Evolutionary conservation across 768 basidiomycete genomes (phyloP), one percentile per base, ranked within the genome.

Genomic region (Boletellus ananas): DNA sequence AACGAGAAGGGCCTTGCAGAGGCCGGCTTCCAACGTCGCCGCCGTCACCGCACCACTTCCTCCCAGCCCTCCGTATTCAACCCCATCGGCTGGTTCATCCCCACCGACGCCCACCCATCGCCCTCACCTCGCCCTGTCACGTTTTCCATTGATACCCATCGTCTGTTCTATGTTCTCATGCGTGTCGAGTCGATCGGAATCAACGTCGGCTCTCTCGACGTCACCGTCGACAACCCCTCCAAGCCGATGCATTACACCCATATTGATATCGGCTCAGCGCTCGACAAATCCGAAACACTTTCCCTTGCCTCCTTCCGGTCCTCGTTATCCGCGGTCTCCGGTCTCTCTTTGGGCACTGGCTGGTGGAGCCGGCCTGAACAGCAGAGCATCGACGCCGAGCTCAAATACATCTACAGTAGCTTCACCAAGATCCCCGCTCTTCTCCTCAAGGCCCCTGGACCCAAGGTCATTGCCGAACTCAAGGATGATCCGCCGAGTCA

Each of bases 341-440:
- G 73, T 29, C 73, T 91, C 25, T 92, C 90, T 0, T 72, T 94
- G 31, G 83, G 87, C 27, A 73, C 69, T 5, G 75, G 80, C 44
- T 90, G 87, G 87, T 93, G 87, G 87, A 70, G 76, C 38, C 72
- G 75, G 52, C 64, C 77, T 6, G 77, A 82, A 49, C 79, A 78
- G 34, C 79, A 78, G 11, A 77, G 63, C 52, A 69, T 87, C 56
- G 86, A 93, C 48, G 63, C 73, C 3, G 87, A 92, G 60, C 82
- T 95, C 66, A 92, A 83, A 65, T 91, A 84, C 67, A 77, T 94
- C 54, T 95, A 84, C 72, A 91, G 90, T 64, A 80, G 84, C 63
- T 91, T 95, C 73, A 96, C 91, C 38, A 92, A 89, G 69, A 73
- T 96, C 0, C 93, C 93, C 14, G 85, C 91, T 1, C 74, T 95